phyloP scores from a whole-genome alignment of 768 basidiomycete species.

The Gautieria morchelliformis region DNA sequence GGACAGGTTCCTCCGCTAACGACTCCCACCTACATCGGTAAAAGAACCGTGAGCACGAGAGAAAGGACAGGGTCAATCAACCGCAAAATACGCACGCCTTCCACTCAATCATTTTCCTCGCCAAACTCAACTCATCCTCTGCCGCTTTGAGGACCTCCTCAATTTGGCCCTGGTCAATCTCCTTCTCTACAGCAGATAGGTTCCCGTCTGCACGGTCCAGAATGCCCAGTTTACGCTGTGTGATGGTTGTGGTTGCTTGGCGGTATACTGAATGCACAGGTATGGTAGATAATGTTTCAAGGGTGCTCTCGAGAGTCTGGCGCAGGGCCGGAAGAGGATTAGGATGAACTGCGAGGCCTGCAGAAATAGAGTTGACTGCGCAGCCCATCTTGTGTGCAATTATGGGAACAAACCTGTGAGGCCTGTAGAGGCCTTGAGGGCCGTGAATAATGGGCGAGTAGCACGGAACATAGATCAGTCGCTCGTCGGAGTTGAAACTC shows the following conservation, averaged over 20 bases:
- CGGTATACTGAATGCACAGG: slow-evolving; percentile 84
- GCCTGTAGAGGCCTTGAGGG: slow-evolving; percentile 72
- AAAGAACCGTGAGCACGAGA: slow-evolving; percentile 7
- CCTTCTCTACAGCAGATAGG: slow-evolving; percentile 56
- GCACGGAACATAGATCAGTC: slow-evolving; percentile 56
- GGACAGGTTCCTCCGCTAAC: slow-evolving; percentile 68
- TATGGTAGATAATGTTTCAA: slow-evolving; percentile 54
- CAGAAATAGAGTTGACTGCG: slow-evolving; percentile 27
- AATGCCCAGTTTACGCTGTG: slow-evolving; percentile 67
- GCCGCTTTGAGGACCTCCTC: slow-evolving; percentile 82
- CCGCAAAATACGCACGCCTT: slow-evolving; percentile 63
- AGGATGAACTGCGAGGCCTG: slow-evolving; percentile 75
- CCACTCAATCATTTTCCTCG: slow-evolving; percentile 84
- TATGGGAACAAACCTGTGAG: slow-evolving; percentile 4
- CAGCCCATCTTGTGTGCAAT: neutral
- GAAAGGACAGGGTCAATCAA: neutral
- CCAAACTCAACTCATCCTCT: slow-evolving; percentile 69
- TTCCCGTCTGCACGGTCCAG: slow-evolving; percentile 63
- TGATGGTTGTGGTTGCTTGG: slow-evolving; percentile 79
- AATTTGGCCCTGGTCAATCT: slow-evolving; percentile 75
- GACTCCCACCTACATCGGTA: slow-evolving; percentile 67
- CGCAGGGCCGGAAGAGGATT: slow-evolving; percentile 74
- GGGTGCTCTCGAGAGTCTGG: slow-evolving; percentile 69
- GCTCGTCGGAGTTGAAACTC: slow-evolving; percentile 11
- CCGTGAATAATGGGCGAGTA: slow-evolving; percentile 58